These are phyloP conservation scores for Xylaria palmicola DNA, from an alignment of 495 filamentous ascomycete genomes.

Conservation along the genomic window DNA sequence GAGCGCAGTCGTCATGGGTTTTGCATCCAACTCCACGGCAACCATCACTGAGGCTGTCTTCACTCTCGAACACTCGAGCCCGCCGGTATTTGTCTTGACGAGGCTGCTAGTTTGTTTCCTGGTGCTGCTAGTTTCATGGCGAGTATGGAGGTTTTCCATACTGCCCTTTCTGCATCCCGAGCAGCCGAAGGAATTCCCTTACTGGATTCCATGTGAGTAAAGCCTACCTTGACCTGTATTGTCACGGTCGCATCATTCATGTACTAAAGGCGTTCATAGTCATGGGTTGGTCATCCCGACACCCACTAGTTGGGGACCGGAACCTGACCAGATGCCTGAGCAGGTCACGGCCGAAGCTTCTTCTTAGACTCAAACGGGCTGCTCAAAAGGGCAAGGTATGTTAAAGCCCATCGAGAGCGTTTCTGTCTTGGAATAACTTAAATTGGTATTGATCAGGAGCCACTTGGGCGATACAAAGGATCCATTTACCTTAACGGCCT, in stretches of 20 bases:
- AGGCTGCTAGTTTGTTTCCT: background rate
- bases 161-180: slow-evolving; percentile 17
- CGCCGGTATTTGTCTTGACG: background rate
- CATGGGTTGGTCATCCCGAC: background rate
- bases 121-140: slow-evolving; percentile 2
- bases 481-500: slow-evolving; percentile 23
- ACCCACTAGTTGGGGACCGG: background rate
- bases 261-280: background rate
- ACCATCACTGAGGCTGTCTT: background rate
- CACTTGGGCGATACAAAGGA: slow-evolving; percentile 14
- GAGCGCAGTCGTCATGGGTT: background rate
- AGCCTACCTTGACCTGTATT: background rate
- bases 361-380: background rate
- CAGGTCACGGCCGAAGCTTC: background rate
- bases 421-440: background rate
- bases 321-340: background rate
- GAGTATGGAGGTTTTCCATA: slow-evolving; percentile 27
- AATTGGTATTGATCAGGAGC: background rate
- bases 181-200: slow-evolving; percentile 26
- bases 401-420: too few relatives aligned
- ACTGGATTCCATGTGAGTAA: slow-evolving; percentile 26
- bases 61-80: background rate
- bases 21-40: background rate
- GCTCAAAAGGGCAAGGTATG: background rate
- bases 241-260: background rate